A percentile compares a stretch with the other conserved stretches of the same genome.
phyloP scores from a whole-genome alignment of 2,329 filamentous ascomycete genomes.

The Lojkania enalia region DNA sequence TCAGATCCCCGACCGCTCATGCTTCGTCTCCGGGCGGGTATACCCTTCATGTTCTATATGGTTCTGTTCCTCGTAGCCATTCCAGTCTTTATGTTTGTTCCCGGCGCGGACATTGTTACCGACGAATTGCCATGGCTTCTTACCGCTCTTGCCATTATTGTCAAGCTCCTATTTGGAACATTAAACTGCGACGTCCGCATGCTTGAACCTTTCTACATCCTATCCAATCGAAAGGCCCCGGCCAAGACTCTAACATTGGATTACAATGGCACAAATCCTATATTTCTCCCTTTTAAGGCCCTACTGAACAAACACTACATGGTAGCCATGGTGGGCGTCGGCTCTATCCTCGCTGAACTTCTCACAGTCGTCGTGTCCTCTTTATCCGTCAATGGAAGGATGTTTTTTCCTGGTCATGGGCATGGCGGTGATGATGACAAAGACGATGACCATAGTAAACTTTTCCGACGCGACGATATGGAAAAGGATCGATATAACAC shows the following conservation, averaged over 20 bases:
- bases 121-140: conserved; percentile 67
- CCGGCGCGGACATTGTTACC: conserved; percentile 56
- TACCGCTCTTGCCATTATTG: conserved; percentile 65
- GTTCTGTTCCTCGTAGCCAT: conserved; percentile 61
- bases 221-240: conserved; percentile 67
- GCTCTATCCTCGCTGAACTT: conserved; percentile 73
- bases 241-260: conserved; percentile 69
- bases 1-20: conserved; percentile 67
- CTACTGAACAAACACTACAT: conserved; percentile 66
- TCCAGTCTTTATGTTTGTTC: conserved; percentile 64
- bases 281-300: conserved; percentile 64
- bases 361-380: conserved; percentile 70
- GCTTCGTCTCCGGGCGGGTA: conserved; percentile 62
- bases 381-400: conserved; percentile 66
- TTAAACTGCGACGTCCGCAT: conserved; percentile 72
- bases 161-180: conserved; percentile 70
- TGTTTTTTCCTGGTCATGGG: conserved; percentile 53
- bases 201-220: conserved; percentile 74
- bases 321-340: conserved; percentile 69
- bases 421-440: conserved; percentile 20
- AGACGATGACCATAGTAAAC: too few species aligned
- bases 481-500: conserved; percentile 33
- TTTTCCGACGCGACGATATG: conserved; percentile 11
- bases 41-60: conserved; percentile 64
- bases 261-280: conserved; percentile 72